Percentiles rank a stretch among this genome's conserved stretches.
Conservation (phyloP, 805 yeast genomes). For the Babjeviella inositovora region DNA sequence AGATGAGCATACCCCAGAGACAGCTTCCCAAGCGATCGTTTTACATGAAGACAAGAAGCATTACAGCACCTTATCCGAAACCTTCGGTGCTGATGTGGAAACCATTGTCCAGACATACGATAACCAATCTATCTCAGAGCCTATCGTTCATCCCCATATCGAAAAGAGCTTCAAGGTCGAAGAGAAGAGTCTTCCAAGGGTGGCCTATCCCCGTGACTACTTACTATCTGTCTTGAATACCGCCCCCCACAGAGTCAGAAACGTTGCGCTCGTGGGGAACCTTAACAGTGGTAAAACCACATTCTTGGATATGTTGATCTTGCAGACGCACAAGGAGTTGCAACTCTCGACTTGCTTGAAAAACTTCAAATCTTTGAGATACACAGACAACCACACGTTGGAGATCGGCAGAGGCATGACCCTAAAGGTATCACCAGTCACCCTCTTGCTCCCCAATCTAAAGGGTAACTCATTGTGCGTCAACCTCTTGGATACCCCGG, state of each 20-base stretch:
- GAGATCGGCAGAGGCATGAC: slow-evolving; percentile 63
- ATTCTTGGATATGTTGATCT: slow-evolving; percentile 49
- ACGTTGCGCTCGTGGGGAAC: slow-evolving; percentile 67
- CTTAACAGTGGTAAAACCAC: slow-evolving; percentile 80
- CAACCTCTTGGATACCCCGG: slow-evolving; percentile 78
- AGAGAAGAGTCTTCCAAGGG: slow-evolving; percentile 36
- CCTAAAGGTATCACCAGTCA: slow-evolving; percentile 43
- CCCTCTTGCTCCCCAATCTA: slow-evolving; percentile 39
- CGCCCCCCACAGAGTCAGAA: slow-evolving; percentile 53
- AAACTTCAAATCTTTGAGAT: slow-evolving; percentile 33
- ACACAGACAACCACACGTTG: slow-evolving; percentile 53
- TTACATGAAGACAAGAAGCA: slow-evolving; percentile 26
- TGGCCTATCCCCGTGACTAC: slow-evolving; percentile 47
- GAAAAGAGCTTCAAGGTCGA: slow-evolving; percentile 28
- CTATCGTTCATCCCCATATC: slow-evolving; percentile 41
- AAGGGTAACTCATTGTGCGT: slow-evolving; percentile 36
- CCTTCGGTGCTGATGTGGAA: slow-evolving; percentile 50
- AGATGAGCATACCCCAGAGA: slow-evolving; percentile 2
- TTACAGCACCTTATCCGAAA: slow-evolving; percentile 23
- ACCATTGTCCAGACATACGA: slow-evolving; percentile 36
- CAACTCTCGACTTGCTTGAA: slow-evolving; percentile 10
- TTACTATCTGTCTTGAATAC: slow-evolving; percentile 25
- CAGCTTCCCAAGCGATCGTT: slow-evolving; percentile 11
- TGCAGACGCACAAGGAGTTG: slow-evolving; percentile 42
- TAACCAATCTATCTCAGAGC: slow-evolving; percentile 29